A percentile compares a stretch with the other conserved stretches of the same genome.
These are phyloP conservation scores for Arachnopeziza araneosa DNA, from an alignment of 2,329 filamentous ascomycete genomes.

Conservation along the genomic window DNA sequence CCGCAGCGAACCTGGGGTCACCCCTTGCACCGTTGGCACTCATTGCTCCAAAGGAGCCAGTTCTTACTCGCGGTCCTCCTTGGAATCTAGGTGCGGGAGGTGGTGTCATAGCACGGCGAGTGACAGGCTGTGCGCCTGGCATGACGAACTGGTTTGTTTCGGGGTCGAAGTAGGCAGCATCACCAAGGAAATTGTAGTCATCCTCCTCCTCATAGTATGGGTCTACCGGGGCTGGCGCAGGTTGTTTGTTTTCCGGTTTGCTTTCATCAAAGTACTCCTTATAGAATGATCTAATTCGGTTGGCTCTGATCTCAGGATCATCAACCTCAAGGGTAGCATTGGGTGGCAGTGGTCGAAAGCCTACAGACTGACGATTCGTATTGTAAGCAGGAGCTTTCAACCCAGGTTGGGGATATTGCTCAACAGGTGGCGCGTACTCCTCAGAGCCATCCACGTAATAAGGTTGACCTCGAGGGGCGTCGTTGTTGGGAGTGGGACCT, in stretches of 20 bases:
- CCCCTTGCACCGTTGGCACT: conserved; percentile 16
- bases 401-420: conserved; percentile 32
- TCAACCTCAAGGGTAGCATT: conserved; percentile 74
- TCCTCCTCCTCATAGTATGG: conserved; percentile 76
- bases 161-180: conserved; percentile 39
- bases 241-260: conserved; percentile 10
- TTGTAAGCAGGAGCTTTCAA: conserved; percentile 52
- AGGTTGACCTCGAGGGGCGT: conserved; percentile 21
- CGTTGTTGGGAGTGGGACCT: conserved; percentile 2
- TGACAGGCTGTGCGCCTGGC: conserved; percentile 79
- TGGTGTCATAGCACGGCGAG: conserved; percentile 91
- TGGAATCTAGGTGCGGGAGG: conserved; percentile 54
- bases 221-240: conserved; percentile 25
- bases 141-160: conserved; percentile 54
- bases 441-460: conserved; percentile 33
- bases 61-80: conserved; percentile 35
- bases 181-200: conserved; percentile 62
- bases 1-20: conserved; percentile 31
- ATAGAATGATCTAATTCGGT: conserved; percentile 97
- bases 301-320: conserved; percentile 89
- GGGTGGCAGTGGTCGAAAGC: conserved; percentile 80
- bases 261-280: conserved; percentile 98
- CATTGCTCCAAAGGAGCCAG: conserved; percentile 46
- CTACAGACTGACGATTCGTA: conserved; percentile 58
- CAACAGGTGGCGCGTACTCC: conserved; percentile 31